Conservation (phyloP, 768 basidiomycete species). For the Pisolithus marmoratus region DNA sequence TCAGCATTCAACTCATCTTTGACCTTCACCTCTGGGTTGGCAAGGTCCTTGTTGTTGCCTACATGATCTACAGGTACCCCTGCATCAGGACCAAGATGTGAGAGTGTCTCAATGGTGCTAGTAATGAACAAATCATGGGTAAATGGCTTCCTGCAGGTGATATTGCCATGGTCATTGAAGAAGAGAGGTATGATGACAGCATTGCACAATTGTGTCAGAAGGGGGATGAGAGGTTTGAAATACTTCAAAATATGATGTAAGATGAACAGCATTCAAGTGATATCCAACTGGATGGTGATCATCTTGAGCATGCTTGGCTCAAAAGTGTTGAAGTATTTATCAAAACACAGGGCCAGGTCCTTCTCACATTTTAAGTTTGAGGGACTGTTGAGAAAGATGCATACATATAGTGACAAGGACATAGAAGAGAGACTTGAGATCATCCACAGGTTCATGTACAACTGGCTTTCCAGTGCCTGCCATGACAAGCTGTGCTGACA, state of each 20-base stretch:
- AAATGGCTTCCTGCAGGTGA: not conserved
- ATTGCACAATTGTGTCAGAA: not conserved
- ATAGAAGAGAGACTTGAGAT: not conserved
- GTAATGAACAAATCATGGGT: not conserved
- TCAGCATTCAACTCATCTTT: not conserved
- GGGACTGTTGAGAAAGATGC: not conserved
- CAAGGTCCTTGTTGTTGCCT: not conserved
- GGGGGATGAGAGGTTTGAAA: not conserved
- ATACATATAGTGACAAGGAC: not conserved
- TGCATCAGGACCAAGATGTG: not conserved
- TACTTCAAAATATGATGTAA: not conserved
- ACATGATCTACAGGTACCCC: not conserved
- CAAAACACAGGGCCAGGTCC: not conserved
- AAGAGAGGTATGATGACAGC: not conserved
- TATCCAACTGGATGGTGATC: not conserved
- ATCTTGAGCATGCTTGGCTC: not conserved
- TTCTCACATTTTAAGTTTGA: not conserved
- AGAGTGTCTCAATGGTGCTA: not conserved
- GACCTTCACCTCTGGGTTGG: not conserved
- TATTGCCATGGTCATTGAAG: not conserved
- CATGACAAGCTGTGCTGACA: constrained; percentile 4
- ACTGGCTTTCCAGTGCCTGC: constrained; percentile 2
- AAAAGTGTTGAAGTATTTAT: constrained; percentile 4
- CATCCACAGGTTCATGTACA: not conserved
- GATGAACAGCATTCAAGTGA: not conserved